Conservation (phyloP, 768 basidiomycete species). For the Lactarius hengduanensis region DNA sequence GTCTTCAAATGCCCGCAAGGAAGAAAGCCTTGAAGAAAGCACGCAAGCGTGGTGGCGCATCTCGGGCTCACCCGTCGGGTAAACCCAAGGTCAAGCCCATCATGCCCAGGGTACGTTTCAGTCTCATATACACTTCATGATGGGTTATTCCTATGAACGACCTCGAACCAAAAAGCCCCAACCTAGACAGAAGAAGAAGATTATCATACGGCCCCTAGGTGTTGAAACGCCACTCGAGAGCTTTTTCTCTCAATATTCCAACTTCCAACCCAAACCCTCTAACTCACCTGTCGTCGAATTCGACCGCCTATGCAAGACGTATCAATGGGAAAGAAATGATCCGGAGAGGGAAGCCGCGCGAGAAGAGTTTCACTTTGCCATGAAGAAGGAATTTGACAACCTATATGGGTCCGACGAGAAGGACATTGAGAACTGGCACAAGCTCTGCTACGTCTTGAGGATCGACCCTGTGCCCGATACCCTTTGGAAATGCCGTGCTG, state of each 20-base stretch:
- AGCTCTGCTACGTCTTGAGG: slow-evolving; percentile 25
- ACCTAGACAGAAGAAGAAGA: not conserved
- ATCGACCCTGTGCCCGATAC: slow-evolving; percentile 25
- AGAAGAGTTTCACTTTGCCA: no score
- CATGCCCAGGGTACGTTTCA: not conserved
- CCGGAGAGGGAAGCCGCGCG: not conserved
- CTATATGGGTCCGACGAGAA: slow-evolving; percentile 29
- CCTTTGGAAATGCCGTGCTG: slow-evolving; percentile 6
- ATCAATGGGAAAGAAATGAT: not conserved
- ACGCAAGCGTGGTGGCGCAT: not conserved
- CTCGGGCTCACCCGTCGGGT: not conserved
- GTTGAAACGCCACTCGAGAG: slow-evolving; percentile 5
- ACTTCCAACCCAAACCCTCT: no score
- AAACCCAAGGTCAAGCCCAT: not conserved
- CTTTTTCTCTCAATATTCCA: slow-evolving; percentile 29
- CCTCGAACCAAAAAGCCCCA: not conserved
- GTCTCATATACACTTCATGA: no score
- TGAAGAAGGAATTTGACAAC: slow-evolving; percentile 26
- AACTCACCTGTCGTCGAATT: slow-evolving; percentile 21
- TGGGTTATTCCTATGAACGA: no score
- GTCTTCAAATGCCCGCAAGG: not conserved
- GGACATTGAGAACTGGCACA: slow-evolving; percentile 24
- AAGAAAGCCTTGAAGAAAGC: not conserved
- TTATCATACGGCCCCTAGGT: not conserved
- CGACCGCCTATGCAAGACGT: slow-evolving; percentile 9